Conservation (phyloP, 2,329 filamentous ascomycete genomes). For the Colletotrichum filicis region DNA sequence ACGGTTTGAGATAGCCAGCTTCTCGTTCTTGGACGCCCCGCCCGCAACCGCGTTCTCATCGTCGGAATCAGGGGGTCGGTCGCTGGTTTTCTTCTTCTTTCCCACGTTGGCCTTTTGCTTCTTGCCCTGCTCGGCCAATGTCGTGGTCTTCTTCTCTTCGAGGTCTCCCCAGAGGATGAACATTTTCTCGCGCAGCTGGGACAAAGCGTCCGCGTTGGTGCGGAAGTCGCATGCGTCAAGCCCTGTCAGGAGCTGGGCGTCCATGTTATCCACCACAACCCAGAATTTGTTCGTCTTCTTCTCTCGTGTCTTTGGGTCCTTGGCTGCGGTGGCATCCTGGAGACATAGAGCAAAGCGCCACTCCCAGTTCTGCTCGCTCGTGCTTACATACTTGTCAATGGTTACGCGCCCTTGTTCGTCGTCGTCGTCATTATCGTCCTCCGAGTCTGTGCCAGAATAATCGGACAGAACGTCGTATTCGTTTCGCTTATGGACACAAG, state of each 20-base stretch:
- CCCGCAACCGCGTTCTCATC: constrained; percentile 37
- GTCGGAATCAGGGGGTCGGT: constrained; percentile 51
- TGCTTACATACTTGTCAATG: constrained; percentile 38
- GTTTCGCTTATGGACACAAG: constrained; percentile 55
- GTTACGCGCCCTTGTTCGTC: constrained; percentile 37
- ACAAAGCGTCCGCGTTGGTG: constrained; percentile 58
- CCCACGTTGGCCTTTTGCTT: constrained; percentile 32
- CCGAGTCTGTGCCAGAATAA: constrained; percentile 43
- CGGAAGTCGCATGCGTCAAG: constrained; percentile 67
- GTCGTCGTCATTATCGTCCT: constrained; percentile 44
- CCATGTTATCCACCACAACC: constrained; percentile 72
- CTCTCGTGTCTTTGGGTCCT: constrained; percentile 47
- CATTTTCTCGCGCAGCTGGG: constrained; percentile 73
- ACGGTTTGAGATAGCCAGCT: constrained; percentile 57
- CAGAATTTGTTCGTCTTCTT: constrained; percentile 62
- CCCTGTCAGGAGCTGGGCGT: constrained; percentile 59
- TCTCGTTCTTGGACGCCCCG: not conserved
- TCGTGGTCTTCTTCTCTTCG: constrained; percentile 72
- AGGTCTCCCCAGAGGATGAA: constrained; percentile 89
- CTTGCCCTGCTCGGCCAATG: constrained; percentile 43
- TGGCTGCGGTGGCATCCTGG: constrained; percentile 68
- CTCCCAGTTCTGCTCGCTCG: constrained; percentile 68
- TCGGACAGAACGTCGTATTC: constrained; percentile 65
- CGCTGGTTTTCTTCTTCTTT: constrained; percentile 26
- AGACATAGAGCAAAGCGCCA: constrained; percentile 87